These are phyloP conservation scores for Diplocarpon mali DNA, from an alignment of 2,329 filamentous ascomycete species.

Conservation along the genomic window DNA sequence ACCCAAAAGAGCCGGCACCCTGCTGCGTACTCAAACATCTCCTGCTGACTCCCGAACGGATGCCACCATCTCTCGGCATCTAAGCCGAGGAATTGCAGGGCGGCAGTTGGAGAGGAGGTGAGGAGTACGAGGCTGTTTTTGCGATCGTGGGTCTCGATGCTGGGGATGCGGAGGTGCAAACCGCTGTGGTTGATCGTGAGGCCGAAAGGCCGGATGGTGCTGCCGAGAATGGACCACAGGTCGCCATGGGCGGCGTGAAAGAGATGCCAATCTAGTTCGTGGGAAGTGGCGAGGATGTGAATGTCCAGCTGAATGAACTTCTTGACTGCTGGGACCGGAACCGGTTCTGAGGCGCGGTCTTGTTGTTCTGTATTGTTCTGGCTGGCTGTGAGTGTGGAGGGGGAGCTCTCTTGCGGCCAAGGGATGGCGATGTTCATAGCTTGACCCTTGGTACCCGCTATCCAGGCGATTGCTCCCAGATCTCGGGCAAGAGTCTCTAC, in stretches of 20 bases:
- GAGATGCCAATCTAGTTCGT: slow-evolving; percentile 46
- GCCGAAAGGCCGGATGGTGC: slow-evolving; percentile 51
- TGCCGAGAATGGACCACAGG: slow-evolving; percentile 53
- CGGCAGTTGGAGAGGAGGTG: slow-evolving; percentile 41
- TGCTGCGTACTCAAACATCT: slow-evolving; percentile 51
- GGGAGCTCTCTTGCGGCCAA: slow-evolving; percentile 32
- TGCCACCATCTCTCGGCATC: slow-evolving; percentile 36
- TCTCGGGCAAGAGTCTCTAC: slow-evolving; percentile 28
- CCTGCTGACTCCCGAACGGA: slow-evolving; percentile 43
- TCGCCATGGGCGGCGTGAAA: slow-evolving; percentile 68
- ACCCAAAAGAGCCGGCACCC: slow-evolving; percentile 48
- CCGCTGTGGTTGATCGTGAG: slow-evolving; percentile 54
- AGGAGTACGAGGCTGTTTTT: slow-evolving; percentile 47
- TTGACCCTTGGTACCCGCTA: slow-evolving; percentile 23
- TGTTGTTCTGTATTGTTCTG: too few relatives aligned
- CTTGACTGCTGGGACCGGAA: too few relatives aligned
- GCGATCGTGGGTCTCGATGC: slow-evolving; percentile 50
- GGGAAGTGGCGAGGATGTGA: slow-evolving; percentile 35
- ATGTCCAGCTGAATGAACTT: slow-evolving; percentile 59
- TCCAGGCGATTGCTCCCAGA: slow-evolving; percentile 36
- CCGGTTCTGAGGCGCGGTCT: too few relatives aligned
- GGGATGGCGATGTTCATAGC: slow-evolving; percentile 43
- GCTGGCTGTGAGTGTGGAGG: too few relatives aligned
- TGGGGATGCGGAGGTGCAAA: slow-evolving; percentile 53
- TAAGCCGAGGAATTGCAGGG: slow-evolving; percentile 55